Evolutionary conservation across 2,329 filamentous ascomycete species (phyloP).

Genomic region (Cladosporium sphaerospermum): DNA sequence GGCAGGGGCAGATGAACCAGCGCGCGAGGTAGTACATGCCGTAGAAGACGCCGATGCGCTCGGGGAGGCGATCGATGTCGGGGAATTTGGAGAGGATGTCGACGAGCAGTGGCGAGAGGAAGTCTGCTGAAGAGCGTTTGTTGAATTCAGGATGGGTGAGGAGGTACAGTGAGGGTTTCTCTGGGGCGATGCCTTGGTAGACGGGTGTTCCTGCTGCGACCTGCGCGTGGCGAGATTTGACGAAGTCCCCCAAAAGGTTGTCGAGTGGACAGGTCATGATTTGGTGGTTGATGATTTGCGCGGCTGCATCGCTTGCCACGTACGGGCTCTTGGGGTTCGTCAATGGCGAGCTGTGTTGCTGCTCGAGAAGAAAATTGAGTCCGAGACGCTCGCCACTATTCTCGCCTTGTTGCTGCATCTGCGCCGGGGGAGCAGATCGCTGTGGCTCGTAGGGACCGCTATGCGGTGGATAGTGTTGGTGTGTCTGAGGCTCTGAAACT

Average conservation of each 20-base stretch:
- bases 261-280: constrained; percentile 65
- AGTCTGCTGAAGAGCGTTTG: constrained; percentile 32
- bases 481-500: constrained; percentile 5
- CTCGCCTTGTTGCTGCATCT: constrained; percentile 9
- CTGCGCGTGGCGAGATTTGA: constrained; percentile 61
- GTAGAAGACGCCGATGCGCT: constrained; percentile 75
- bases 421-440: constrained; percentile 10
- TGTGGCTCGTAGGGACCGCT: constrained; percentile 15
- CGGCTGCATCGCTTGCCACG: not conserved
- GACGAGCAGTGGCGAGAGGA: constrained; percentile 76
- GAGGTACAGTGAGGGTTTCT: constrained; percentile 72
- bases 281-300: not conserved
- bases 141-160: constrained; percentile 61
- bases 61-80: constrained; percentile 68
- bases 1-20: constrained; percentile 75
- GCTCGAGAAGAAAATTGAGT: constrained; percentile 67
- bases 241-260: constrained; percentile 70
- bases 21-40: constrained; percentile 79
- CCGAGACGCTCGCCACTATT: constrained; percentile 56
- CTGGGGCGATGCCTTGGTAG: constrained; percentile 64
- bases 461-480: constrained; percentile 11
- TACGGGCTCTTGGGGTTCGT: not conserved
- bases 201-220: constrained; percentile 58
- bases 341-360: constrained; percentile 25
- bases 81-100: constrained; percentile 82